A percentile compares a stretch with the other conserved stretches of the same genome.
phyloP scores from a whole-genome alignment of 345 rosid genomes.

The Clarkia xantiana region DNA sequence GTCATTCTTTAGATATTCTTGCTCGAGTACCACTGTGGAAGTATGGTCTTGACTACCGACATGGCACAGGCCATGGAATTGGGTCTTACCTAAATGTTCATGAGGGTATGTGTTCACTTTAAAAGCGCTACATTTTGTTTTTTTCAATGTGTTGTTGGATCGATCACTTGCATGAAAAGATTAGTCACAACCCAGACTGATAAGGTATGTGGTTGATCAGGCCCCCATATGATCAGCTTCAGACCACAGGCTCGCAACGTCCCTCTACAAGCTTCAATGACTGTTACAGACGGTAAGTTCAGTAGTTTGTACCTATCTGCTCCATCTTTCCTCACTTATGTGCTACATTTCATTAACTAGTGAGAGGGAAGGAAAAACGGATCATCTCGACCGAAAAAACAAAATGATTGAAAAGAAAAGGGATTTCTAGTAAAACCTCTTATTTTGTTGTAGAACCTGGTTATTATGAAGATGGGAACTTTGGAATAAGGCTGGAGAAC shows the following conservation, averaged over 20 bases:
- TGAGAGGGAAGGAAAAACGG: too few relatives aligned
- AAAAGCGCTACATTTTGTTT: neutral
- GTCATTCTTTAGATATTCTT: constrained; percentile 82
- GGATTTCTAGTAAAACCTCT: neutral
- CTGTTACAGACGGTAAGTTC: constrained; percentile 86
- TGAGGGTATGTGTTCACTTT: constrained; percentile 50
- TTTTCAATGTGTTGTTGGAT: neutral
- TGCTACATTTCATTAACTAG: neutral
- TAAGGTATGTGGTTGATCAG: constrained; percentile 36
- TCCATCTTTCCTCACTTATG: neutral
- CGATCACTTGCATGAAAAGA: neutral
- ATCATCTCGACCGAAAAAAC: too few relatives aligned
- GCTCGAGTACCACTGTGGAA: constrained; percentile 87
- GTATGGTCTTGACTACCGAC: constrained; percentile 88
- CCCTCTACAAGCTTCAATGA: constrained; percentile 94
- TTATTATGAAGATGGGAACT: constrained; percentile 85
- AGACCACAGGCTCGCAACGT: constrained; percentile 73
- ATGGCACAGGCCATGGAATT: constrained; percentile 97
- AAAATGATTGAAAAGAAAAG: too few relatives aligned
- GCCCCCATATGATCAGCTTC: constrained; percentile 87
- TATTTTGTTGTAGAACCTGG: constrained; percentile 57
- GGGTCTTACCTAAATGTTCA: constrained; percentile 93
- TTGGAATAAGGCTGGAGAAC: constrained; percentile 93
- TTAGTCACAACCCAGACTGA: neutral
- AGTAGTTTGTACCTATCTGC: too few relatives aligned